Evolutionary conservation across 2,329 filamentous ascomycete genomes (phyloP).

Genomic region (Bipolaris bicolor): DNA sequence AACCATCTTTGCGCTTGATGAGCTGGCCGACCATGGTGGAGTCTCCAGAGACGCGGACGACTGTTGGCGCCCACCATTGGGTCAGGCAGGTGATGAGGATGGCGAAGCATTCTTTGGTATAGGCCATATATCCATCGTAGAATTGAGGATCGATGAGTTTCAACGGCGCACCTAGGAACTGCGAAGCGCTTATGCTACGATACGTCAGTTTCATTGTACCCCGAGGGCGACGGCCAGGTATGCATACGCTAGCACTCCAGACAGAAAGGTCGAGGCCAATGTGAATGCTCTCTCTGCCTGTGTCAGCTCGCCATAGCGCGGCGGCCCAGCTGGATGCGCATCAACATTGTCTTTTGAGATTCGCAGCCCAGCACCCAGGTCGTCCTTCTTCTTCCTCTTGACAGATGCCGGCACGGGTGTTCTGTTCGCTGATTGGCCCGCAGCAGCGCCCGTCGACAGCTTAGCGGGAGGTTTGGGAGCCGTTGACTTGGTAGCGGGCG

Average conservation of each 20-base stretch:
- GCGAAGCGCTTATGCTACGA: slow-evolving; percentile 65
- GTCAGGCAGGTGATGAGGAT: slow-evolving; percentile 80
- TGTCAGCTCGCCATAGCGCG: slow-evolving; percentile 55
- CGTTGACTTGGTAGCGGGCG: slow-evolving; percentile 1
- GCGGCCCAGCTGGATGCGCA: slow-evolving; percentile 52
- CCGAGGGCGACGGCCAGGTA: background rate
- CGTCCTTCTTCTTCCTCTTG: slow-evolving; percentile 43
- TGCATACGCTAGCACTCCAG: slow-evolving; percentile 55
- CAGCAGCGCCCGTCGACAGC: background rate
- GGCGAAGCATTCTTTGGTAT: slow-evolving; percentile 84
- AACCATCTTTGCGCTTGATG: slow-evolving; percentile 70
- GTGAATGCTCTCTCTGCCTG: slow-evolving; percentile 59
- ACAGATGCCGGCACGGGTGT: slow-evolving; percentile 27
- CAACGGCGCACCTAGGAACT: slow-evolving; percentile 76
- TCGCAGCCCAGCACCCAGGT: slow-evolving; percentile 52
- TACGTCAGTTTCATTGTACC: slow-evolving; percentile 20
- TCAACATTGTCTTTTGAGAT: slow-evolving; percentile 52
- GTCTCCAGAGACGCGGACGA: slow-evolving; percentile 83
- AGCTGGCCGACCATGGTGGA: slow-evolving; percentile 79
- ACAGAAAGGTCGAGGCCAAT: slow-evolving; percentile 58
- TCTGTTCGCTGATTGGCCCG: slow-evolving; percentile 23
- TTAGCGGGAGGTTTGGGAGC: background rate
- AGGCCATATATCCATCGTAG: slow-evolving; percentile 85
- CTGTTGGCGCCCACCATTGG: slow-evolving; percentile 85
- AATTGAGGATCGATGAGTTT: slow-evolving; percentile 77